Conservation (phyloP, 116 monocot species). For the Dioscorea cayenensis region DNA sequence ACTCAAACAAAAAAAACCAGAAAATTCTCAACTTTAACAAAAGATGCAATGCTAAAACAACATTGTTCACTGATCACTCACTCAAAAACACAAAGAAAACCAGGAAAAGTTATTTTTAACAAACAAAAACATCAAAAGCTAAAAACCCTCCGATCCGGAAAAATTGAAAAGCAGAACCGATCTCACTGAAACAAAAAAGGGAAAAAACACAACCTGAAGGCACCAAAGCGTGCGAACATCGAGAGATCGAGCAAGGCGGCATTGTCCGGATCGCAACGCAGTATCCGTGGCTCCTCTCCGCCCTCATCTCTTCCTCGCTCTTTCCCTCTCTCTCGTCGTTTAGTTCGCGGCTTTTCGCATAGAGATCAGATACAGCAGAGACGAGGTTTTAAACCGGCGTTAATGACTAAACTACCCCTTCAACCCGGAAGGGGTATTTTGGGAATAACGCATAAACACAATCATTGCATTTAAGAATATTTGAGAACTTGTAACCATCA, state of each 20-base stretch:
- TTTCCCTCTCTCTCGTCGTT: neutral
- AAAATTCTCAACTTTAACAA: too few species aligned
- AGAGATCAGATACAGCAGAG: too few species aligned
- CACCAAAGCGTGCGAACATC: neutral
- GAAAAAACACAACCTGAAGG: conserved; percentile 1
- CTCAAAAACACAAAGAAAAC: neutral
- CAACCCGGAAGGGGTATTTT: too few species aligned
- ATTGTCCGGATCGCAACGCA: neutral
- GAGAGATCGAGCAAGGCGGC: neutral
- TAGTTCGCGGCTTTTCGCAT: too few species aligned
- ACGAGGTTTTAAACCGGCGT: too few species aligned
- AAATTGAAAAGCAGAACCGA: neutral
- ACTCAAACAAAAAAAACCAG: too few species aligned
- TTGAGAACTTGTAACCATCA: too few species aligned
- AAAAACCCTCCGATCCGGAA: neutral
- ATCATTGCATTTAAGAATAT: too few species aligned
- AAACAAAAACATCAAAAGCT: neutral
- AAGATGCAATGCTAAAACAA: too few species aligned
- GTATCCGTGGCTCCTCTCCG: conserved; percentile 10
- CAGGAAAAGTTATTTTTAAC: neutral
- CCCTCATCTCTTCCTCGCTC: conserved; percentile 1
- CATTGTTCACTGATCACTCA: too few species aligned
- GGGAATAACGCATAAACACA: too few species aligned
- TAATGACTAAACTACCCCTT: too few species aligned
- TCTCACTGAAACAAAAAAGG: neutral